Evolutionary conservation across 228 moss, liverwort and hornwort species (phyloP).

Genomic region (Sphagnum fallax): DNA sequence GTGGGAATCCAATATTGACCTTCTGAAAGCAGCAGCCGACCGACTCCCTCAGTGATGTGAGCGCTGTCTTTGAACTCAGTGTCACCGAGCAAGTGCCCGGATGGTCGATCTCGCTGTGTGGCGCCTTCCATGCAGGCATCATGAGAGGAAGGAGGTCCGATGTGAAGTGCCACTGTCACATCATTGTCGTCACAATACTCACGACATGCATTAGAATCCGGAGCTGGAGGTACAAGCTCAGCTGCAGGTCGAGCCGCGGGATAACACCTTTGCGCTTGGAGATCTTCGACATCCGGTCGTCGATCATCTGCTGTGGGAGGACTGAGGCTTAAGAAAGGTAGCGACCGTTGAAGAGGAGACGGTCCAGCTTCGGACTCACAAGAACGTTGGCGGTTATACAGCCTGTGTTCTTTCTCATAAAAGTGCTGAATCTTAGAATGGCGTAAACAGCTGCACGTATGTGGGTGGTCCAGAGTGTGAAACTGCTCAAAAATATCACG

Average conservation of each 20-base stretch:
- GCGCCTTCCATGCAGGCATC: constrained; percentile 43
- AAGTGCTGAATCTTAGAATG: background rate
- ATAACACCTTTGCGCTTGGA: no score
- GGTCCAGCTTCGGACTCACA: no score
- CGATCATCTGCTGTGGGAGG: constrained; percentile 49
- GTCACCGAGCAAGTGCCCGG: constrained; percentile 29
- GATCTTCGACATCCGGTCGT: constrained; percentile 9
- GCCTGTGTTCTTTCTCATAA: no score
- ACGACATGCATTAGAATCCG: constrained; percentile 53
- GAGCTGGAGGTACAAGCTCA: no score
- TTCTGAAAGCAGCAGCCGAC: constrained; percentile 63
- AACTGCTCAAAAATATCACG: no score
- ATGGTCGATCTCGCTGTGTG: constrained; percentile 28
- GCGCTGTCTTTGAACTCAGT: constrained; percentile 35
- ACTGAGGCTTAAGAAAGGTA: constrained; percentile 91
- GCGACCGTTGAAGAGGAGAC: constrained; percentile 9
- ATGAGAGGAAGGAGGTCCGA: constrained; percentile 70
- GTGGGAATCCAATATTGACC: constrained; percentile 98
- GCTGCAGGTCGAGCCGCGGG: no score
- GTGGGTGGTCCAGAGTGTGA: constrained; percentile 12
- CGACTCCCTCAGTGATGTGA: background rate
- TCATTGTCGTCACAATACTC: constrained; percentile 78
- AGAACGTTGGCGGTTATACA: no score
- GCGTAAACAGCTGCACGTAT: constrained; percentile 25
- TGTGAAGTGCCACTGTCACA: constrained; percentile 89